Base-by-base conservation (phyloP, 1,139 yeast species). In the Kodamaea sp. region DNA sequence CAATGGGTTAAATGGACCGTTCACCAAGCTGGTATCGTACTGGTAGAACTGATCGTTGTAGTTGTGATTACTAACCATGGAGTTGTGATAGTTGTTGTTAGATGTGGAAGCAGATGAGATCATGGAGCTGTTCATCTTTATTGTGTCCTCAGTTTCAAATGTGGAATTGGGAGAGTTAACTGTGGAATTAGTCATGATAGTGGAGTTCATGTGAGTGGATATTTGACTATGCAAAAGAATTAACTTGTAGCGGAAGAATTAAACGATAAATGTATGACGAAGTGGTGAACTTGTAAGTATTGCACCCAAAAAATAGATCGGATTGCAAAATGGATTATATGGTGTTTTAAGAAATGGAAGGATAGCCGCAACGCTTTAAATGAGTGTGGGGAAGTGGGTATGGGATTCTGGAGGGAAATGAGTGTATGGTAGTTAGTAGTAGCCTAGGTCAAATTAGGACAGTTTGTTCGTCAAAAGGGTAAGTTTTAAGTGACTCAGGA, bases 101-200 rank as follows among this genome's bases (percentile, higher is more conserved):
- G 40, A 38, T 15, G 39, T 42, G 12, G 55, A 47, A 7, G 52
- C 37, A 5, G 57, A 41, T 22, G 51, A 44, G 4, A 49, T 37
- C 24, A 51, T 41, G 12, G 59, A 53, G 15, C 48, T 38, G 33
- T 49, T 52, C 41, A 54, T 41, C 32, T 43, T 46, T 29, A 54
- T 51, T 23, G 59, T 51, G 28, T 57, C 61, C 28, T 55, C 61
- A n/a, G 55, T 47, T 34, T 53, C 60, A 18, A 47, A 49, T 10
- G 52, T 48, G 14, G 53, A 47, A 31, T 43, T 48, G 12, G 56
- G 56, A 13, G 51, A 46, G 30, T 49, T 48, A 16, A 45, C 50
- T 9, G 42, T 23, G 15, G 51, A 43, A 28, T 45, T 47, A 25
- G 46, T 42, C 51, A 49, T 49, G 27, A 24, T n/a, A n/a, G n/a